Evolutionary conservation across 306 rosid species (phyloP), one percentile per base, ranked within the genome.

Genomic region (Cucumis melo): DNA sequence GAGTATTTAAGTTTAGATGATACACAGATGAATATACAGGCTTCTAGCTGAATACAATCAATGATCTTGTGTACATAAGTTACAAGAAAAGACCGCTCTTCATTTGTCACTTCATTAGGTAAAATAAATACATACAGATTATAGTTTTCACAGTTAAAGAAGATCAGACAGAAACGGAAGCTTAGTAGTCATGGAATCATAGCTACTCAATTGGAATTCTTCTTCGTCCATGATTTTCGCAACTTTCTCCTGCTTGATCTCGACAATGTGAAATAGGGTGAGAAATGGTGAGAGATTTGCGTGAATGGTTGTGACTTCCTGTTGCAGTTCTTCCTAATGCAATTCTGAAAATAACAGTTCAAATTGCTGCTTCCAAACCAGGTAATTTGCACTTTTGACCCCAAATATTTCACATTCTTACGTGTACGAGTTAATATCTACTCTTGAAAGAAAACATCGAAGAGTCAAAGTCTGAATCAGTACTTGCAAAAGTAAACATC

Each of bases 1-100:
- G 74, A 67, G 51, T 3, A 67, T n/a, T 11, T 5, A 66, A 16
- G 50, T 66, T 10, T 19, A 0, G 56, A 51, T 46, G n/a, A 51
- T 73, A 73, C 61, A 73, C 15, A 51, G 51, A 73, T 27, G 60
- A 17, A 53, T 29, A 50, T 42, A 73, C 24, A 29, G 27, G 42
- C 51, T 48, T 73, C 76, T 73, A 73, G 46, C 61, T 51, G 46
- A 73, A 73, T 73, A 73, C 46, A 73, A 51, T 29, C 77, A 51
- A 51, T 50, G 12, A 51, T 51, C 75, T 70, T 24, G 75, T 71
- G 75, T 71, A 73, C 77, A 73, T 54, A 51, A 50, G 77, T 50
- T 50, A 48, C 57, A 51, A 29, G 23, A 50, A 27, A 4, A 29
- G 46, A 50, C 46, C 5, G 14, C 39, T 73, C 60, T 50, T 73